These are phyloP conservation scores for Inonotus obliquus DNA, from an alignment of 1,284 basidiomycete species.

Conservation along the genomic window DNA sequence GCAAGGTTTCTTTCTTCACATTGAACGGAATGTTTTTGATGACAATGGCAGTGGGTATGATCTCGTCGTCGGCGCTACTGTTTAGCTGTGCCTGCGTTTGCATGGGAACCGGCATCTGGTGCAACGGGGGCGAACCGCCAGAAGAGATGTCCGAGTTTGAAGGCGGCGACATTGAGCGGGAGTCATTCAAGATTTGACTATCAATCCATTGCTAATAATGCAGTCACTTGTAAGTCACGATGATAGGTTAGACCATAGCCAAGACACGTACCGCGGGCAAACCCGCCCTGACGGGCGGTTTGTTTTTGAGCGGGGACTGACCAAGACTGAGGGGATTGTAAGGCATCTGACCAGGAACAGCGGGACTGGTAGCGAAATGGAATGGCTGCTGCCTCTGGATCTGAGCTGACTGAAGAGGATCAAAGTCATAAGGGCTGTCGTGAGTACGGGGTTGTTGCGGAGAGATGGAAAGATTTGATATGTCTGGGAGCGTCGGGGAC, in stretches of 20 bases:
- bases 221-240: neutral
- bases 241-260: slow-evolving; percentile 19
- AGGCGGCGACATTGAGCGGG: slow-evolving; percentile 76
- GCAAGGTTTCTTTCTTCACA: slow-evolving; percentile 91
- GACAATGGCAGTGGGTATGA: slow-evolving; percentile 98
- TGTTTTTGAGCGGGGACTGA: slow-evolving; percentile 69
- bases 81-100: slow-evolving; percentile 37
- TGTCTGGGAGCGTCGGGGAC: slow-evolving; percentile 64
- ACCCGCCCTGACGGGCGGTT: slow-evolving; percentile 53
- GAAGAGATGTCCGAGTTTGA: slow-evolving; percentile 84
- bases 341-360: slow-evolving; percentile 57
- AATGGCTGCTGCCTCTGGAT: slow-evolving; percentile 50
- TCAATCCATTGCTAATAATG: slow-evolving; percentile 73
- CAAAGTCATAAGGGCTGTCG: slow-evolving; percentile 74
- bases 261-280: slow-evolving; percentile 60
- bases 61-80: slow-evolving; percentile 70
- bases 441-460: slow-evolving; percentile 68
- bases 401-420: slow-evolving; percentile 42
- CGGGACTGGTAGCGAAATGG: slow-evolving; percentile 65
- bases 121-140: slow-evolving; percentile 65
- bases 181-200: slow-evolving; percentile 51
- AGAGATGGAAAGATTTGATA: slow-evolving; percentile 68
- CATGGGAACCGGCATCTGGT: slow-evolving; percentile 47
- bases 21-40: slow-evolving; percentile 99
- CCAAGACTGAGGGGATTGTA: slow-evolving; percentile 56